These are phyloP conservation scores for Cicer arietinum DNA, from an alignment of 306 rosid species.

Conservation along the genomic window DNA sequence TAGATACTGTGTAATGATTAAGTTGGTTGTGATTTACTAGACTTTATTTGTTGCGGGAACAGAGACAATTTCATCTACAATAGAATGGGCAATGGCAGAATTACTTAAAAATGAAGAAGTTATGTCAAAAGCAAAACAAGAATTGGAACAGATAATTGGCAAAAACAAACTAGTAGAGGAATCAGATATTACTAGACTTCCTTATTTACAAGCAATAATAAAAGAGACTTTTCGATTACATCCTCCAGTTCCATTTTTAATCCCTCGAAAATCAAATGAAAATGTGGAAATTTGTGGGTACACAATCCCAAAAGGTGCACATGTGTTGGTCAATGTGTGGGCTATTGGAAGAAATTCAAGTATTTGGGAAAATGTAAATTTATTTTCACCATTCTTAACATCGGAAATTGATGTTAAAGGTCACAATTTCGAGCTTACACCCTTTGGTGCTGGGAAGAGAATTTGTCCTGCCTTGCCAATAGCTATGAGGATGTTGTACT, in stretches of 20 bases:
- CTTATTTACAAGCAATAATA: conserved; percentile 56
- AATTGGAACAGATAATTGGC: conserved; percentile 50
- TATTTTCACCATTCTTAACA: conserved; percentile 54
- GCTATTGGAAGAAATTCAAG: conserved; percentile 39
- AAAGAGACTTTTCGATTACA: conserved; percentile 59
- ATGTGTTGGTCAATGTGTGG: conserved; percentile 53
- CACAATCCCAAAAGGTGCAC: conserved; percentile 55
- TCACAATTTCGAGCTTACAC: conserved; percentile 47
- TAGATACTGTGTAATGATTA: too few relatives aligned
- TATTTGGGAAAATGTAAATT: conserved; percentile 47
- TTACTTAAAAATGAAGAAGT: conserved; percentile 46
- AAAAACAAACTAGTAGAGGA: conserved; percentile 56
- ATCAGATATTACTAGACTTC: conserved; percentile 50
- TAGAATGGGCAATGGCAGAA: conserved; percentile 64
- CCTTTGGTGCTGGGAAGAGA: conserved; percentile 53
- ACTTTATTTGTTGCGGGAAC: conserved; percentile 55
- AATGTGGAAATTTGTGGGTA: conserved; percentile 49
- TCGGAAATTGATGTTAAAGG: conserved; percentile 47
- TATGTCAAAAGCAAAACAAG: conserved; percentile 51
- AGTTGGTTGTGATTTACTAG: conserved; percentile 11
- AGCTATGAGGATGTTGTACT: conserved; percentile 44
- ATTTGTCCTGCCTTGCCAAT: conserved; percentile 49
- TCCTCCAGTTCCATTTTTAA: conserved; percentile 43
- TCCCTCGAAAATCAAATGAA: conserved; percentile 52
- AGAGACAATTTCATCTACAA: background rate